Evolutionary conservation across 192 early-diverging fungal genomes (phyloP).

Genomic region (Mortierella claussenii): DNA sequence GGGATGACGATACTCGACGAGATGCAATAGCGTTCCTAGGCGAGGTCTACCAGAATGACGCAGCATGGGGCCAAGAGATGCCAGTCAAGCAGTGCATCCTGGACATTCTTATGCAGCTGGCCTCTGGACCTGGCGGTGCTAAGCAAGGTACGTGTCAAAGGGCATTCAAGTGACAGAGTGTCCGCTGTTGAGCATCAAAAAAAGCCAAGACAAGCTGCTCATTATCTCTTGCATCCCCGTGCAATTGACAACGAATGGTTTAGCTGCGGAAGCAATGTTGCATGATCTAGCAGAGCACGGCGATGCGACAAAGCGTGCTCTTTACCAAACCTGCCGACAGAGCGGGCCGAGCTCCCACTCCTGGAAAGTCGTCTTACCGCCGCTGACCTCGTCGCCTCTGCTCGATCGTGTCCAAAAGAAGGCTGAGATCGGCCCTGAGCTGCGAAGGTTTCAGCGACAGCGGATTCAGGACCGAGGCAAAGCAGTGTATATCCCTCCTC

Average conservation of each 20-base stretch:
- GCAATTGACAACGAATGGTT: background rate
- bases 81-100: background rate
- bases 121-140: background rate
- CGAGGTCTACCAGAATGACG: slow-evolving; percentile 1
- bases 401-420: background rate
- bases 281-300: background rate
- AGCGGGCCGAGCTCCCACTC: background rate
- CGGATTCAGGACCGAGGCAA: background rate
- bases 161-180: too few species aligned
- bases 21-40: background rate
- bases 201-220: too few species aligned
- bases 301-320: background rate
- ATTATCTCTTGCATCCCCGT: background rate
- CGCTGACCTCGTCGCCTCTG: background rate
- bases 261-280: background rate
- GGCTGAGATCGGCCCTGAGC: background rate
- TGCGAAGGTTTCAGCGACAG: background rate
- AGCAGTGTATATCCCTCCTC: slow-evolving; percentile 1
- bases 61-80: background rate
- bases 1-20: background rate
- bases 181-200: too few species aligned
- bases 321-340: background rate
- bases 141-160: background rate
- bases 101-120: background rate
- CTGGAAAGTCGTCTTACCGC: background rate